Percentiles rank a stretch among this genome's conserved stretches.
These are phyloP conservation scores for Xylaria sp. DNA, from an alignment of 2,329 filamentous ascomycete species.

Conservation along the genomic window DNA sequence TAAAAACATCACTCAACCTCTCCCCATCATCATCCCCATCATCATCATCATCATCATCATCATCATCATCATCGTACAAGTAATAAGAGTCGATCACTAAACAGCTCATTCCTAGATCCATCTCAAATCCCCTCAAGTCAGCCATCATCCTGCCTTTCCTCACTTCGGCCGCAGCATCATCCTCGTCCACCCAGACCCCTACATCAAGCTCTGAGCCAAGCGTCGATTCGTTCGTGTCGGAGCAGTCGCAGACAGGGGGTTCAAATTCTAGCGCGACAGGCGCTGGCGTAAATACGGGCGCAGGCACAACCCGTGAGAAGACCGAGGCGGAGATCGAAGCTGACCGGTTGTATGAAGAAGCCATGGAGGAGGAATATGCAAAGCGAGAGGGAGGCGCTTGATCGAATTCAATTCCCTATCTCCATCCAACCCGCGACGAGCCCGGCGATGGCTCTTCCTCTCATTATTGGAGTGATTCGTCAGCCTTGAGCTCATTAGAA, in stretches of 20 bases:
- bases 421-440: background rate
- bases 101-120: background rate
- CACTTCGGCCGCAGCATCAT: constrained; percentile 13
- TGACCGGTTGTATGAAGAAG: constrained; percentile 62
- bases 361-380: constrained; percentile 67
- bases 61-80: background rate
- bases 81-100: constrained; percentile 9
- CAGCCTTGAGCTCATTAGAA: background rate
- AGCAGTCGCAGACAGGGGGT: constrained; percentile 23
- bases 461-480: background rate
- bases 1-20: constrained; percentile 1
- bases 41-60: background rate
- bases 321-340: constrained; percentile 62
- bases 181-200: constrained; percentile 7
- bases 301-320: constrained; percentile 59
- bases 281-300: constrained; percentile 62
- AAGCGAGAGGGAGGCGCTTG: constrained; percentile 65
- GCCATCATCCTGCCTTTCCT: constrained; percentile 25
- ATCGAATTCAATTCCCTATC: constrained; percentile 10
- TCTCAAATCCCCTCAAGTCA: background rate
- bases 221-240: constrained; percentile 23
- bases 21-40: background rate
- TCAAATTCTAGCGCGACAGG: constrained; percentile 48
- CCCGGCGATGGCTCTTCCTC: background rate
- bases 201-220: constrained; percentile 22